These are phyloP conservation scores for Hypoxylon perforatum DNA, from an alignment of 495 filamentous ascomycete species.

Conservation along the genomic window DNA sequence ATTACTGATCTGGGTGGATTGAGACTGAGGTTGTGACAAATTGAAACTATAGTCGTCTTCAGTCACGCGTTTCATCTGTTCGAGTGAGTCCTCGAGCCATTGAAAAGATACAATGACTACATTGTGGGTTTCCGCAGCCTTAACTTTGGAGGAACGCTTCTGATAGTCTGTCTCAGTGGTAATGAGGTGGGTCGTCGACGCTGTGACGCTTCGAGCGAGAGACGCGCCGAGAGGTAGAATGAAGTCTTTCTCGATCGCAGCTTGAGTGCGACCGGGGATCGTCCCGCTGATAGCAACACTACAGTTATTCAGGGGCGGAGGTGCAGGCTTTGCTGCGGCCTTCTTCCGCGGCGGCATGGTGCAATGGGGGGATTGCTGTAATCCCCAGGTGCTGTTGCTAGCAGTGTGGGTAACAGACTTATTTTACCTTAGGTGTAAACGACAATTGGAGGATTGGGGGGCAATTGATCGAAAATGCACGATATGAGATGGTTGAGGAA, in stretches of 20 bases:
- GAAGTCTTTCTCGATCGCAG: conserved; percentile 49
- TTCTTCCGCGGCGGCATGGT: conserved; percentile 18
- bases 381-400: background rate
- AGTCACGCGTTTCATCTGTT: conserved; percentile 53
- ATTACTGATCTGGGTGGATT: conserved; percentile 35
- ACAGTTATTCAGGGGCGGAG: conserved; percentile 53
- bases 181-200: conserved; percentile 69
- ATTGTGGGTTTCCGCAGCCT: conserved; percentile 57
- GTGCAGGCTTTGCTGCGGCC: conserved; percentile 28
- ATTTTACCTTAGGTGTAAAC: too few relatives aligned
- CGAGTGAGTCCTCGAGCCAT: conserved; percentile 69
- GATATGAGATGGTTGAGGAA: background rate
- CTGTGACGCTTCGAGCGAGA: conserved; percentile 57
- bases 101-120: conserved; percentile 69
- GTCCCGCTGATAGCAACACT: conserved; percentile 70
- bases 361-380: background rate
- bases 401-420: too few relatives aligned
- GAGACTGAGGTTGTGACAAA: conserved; percentile 32
- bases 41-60: conserved; percentile 53
- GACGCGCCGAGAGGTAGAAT: conserved; percentile 63
- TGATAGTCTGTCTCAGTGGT: conserved; percentile 64
- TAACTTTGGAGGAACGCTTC: conserved; percentile 61
- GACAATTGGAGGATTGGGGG: too few relatives aligned
- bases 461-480: background rate
- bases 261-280: conserved; percentile 66